phyloP scores from a whole-genome alignment of 306 rosid species.

The Psophocarpus tetragonolobus region DNA sequence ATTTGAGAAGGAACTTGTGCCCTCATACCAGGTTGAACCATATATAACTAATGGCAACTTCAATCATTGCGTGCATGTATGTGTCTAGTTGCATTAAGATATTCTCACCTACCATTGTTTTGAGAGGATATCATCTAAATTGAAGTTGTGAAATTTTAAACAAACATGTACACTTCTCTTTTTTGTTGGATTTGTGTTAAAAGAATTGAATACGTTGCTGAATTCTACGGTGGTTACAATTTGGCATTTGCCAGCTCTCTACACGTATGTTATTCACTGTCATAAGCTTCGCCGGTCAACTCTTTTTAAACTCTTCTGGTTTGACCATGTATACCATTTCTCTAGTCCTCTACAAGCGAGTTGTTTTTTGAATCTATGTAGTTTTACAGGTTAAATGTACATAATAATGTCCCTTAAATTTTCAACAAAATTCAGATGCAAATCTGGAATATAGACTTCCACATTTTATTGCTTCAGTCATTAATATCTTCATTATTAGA shows the following conservation, averaged over 20 bases:
- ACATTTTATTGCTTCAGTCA: too few species aligned
- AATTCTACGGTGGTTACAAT: background rate
- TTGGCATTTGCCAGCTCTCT: background rate
- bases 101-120: background rate
- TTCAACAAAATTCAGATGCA: too few species aligned
- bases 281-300: background rate
- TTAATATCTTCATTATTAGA: too few species aligned
- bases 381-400: background rate
- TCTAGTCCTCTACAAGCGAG: background rate
- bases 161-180: background rate
- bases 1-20: background rate
- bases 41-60: background rate
- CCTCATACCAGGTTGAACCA: background rate
- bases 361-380: background rate
- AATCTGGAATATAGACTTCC: too few species aligned
- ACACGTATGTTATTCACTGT: background rate
- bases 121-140: background rate
- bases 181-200: background rate
- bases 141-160: background rate
- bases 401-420: too few species aligned
- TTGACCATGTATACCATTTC: background rate
- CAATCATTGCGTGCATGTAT: conserved; percentile 3
- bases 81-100: conserved; percentile 6
- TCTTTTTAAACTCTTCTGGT: background rate
- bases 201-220: background rate